phyloP scores from a whole-genome alignment of 2,329 filamentous ascomycete genomes.

The Colletotrichum sp. region DNA sequence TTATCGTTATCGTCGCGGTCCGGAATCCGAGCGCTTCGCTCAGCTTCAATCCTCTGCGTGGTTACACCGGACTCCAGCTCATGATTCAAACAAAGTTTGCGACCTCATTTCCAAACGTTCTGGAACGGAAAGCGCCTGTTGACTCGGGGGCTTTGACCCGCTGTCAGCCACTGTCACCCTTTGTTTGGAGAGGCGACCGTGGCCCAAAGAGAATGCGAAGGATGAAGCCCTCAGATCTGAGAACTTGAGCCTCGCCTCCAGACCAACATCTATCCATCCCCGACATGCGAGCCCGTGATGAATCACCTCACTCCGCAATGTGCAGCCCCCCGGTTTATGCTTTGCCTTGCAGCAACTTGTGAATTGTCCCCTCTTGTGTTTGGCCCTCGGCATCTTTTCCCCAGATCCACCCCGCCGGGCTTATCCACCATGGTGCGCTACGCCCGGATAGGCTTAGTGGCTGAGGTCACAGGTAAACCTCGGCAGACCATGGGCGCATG shows the following conservation, averaged over 20 bases:
- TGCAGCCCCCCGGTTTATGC: background rate
- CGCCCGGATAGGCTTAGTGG: background rate
- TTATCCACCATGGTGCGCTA: background rate
- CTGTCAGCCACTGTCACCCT: background rate
- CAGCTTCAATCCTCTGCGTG: background rate
- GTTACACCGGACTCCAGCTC: background rate
- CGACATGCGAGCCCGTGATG: background rate
- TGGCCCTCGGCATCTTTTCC: constrained; percentile 23
- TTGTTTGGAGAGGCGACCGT: background rate
- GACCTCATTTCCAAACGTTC: background rate
- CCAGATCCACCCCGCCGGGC: constrained; percentile 18
- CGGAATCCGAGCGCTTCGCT: background rate
- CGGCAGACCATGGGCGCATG: constrained; percentile 19
- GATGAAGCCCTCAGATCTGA: background rate
- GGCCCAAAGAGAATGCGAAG: background rate
- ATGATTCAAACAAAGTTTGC: constrained; percentile 14
- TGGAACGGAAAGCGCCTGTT: background rate
- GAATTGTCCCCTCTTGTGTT: background rate
- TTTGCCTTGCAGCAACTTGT: background rate
- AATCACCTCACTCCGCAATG: background rate
- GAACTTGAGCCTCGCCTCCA: background rate
- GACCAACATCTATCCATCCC: background rate
- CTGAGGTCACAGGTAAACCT: constrained; percentile 21
- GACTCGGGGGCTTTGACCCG: constrained; percentile 4
- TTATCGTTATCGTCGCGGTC: background rate